phyloP scores from a whole-genome alignment of 2,329 filamentous ascomycete species.

The Monilinia vaccinii-corymbosi region DNA sequence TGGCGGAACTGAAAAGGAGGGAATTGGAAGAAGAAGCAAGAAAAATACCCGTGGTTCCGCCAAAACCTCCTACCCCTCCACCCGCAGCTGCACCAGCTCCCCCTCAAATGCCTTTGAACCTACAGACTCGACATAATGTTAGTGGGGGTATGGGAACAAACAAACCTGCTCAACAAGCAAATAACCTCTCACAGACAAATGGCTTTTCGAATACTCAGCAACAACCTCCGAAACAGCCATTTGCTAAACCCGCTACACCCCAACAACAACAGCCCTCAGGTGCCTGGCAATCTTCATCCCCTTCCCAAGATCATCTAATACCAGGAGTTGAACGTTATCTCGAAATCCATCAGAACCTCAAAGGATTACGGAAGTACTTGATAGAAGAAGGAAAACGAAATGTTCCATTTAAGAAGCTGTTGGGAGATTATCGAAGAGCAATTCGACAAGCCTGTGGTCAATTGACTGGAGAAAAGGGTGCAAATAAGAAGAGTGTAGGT shows the following conservation, averaged over 20 bases:
- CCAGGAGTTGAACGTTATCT: conserved; percentile 38
- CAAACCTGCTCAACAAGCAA: background rate
- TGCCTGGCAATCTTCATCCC: background rate
- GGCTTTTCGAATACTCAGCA: background rate
- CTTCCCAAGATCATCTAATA: conserved; percentile 12
- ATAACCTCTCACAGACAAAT: background rate
- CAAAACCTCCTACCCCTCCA: conserved; percentile 18
- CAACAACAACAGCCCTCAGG: conserved; percentile 4
- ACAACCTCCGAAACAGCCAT: background rate
- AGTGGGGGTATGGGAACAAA: background rate
- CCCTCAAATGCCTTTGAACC: background rate
- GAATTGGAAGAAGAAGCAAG: conserved; percentile 32
- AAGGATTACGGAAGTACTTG: conserved; percentile 46
- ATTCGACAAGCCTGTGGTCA: conserved; percentile 68
- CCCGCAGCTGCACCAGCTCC: conserved; percentile 2
- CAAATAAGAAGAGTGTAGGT: conserved; percentile 49
- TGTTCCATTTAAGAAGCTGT: conserved; percentile 45
- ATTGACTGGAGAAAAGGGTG: conserved; percentile 54
- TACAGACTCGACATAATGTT: background rate
- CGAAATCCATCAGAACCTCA: conserved; percentile 59
- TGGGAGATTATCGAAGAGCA: conserved; percentile 63
- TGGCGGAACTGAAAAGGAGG: conserved; percentile 42
- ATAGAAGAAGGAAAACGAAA: conserved; percentile 46
- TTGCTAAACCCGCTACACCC: background rate
- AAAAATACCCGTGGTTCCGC: conserved; percentile 23